These are phyloP conservation scores for Penicillium digitatum DNA, from an alignment of 2,329 filamentous ascomycete species.

Conservation along the genomic window DNA sequence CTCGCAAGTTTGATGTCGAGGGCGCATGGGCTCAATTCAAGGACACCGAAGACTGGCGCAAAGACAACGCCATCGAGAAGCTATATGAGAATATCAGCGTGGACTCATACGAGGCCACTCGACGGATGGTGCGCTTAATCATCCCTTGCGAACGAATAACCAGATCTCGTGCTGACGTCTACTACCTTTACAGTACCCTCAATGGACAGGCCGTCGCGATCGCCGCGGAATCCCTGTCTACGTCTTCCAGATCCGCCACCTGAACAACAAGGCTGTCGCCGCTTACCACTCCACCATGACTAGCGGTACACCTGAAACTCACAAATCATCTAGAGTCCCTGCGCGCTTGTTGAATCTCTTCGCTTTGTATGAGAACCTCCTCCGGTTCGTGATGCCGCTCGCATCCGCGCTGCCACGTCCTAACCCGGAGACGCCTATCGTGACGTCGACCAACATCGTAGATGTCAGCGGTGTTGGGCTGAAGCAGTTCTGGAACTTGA, in stretches of 20 bases:
- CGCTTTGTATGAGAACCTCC: conserved; percentile 89
- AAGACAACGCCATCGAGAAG: conserved; percentile 69
- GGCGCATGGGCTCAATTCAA: conserved; percentile 81
- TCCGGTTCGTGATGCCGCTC: conserved; percentile 78
- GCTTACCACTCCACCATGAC: conserved; percentile 61
- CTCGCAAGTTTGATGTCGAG: conserved; percentile 71
- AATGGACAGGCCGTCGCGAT: conserved; percentile 91
- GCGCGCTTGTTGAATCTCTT: conserved; percentile 80
- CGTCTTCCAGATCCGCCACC: conserved; percentile 77
- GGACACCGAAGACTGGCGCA: conserved; percentile 83
- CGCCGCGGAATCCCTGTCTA: conserved; percentile 88
- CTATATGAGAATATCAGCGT: conserved; percentile 85
- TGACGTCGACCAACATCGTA: conserved; percentile 90
- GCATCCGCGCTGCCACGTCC: conserved; percentile 74
- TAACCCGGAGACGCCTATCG: conserved; percentile 76
- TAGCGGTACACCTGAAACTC: conserved; percentile 52
- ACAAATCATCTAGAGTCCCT: conserved; percentile 55
- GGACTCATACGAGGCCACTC: conserved; percentile 74
- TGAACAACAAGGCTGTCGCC: conserved; percentile 76
- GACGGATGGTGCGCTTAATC: conserved; percentile 58
- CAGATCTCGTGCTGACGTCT: not conserved
- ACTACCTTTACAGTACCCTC: conserved; percentile 66
- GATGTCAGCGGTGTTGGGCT: conserved; percentile 84
- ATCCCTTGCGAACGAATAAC: not conserved
- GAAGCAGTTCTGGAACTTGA: conserved; percentile 94